phyloP scores from a whole-genome alignment of 108 stramenopile genomes.

The Cylindrotheca closterium region DNA sequence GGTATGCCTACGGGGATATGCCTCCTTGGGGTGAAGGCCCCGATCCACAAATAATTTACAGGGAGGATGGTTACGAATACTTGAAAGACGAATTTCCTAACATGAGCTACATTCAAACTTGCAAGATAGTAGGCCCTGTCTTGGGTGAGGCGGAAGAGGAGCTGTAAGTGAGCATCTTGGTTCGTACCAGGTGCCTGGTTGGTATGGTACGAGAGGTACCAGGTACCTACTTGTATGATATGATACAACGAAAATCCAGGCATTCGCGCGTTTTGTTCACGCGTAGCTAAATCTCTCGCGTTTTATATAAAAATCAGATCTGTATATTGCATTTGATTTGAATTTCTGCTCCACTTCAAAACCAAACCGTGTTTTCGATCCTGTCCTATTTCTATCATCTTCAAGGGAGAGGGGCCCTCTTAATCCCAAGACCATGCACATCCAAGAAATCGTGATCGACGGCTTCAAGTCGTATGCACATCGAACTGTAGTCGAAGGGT shows the following conservation, averaged over 20 bases:
- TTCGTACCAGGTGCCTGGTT: too few species aligned
- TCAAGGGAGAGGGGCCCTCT: too few species aligned
- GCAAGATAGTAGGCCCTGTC: not conserved
- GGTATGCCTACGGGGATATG: constrained; percentile 67
- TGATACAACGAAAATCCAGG: too few species aligned
- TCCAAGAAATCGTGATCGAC: constrained; percentile 97
- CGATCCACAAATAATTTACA: constrained; percentile 35
- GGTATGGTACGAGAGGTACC: too few species aligned
- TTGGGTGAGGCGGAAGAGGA: not conserved
- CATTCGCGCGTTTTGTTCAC: too few species aligned
- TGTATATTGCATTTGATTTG: too few species aligned
- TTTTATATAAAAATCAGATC: too few species aligned
- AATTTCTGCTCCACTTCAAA: too few species aligned
- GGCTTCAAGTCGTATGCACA: constrained; percentile 99
- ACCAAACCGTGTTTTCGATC: too few species aligned
- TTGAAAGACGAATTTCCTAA: constrained; percentile 38
- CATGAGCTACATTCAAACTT: constrained; percentile 27
- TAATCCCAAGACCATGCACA: constrained; percentile 94
- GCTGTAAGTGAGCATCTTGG: not conserved
- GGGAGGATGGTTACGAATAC: constrained; percentile 37
- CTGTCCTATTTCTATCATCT: too few species aligned
- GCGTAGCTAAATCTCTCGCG: too few species aligned
- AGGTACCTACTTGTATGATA: too few species aligned
- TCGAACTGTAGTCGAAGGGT: constrained; percentile 95
- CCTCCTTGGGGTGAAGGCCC: constrained; percentile 52